phyloP scores from a whole-genome alignment of 2,329 filamentous ascomycete genomes.

The Parascedosporium putredinis region DNA sequence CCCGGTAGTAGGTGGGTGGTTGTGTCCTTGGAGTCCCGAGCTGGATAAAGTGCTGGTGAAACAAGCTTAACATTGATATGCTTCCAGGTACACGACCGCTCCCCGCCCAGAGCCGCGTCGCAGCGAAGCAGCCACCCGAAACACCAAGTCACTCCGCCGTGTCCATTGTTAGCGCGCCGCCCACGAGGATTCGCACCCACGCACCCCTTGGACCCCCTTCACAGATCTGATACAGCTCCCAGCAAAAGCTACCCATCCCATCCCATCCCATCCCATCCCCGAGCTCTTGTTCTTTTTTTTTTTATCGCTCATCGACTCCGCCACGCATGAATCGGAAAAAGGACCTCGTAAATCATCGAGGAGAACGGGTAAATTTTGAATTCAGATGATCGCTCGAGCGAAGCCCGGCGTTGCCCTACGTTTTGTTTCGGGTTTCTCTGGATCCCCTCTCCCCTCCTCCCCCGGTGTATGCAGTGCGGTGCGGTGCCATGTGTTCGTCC shows the following conservation, averaged over 20 bases:
- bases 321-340: neutral
- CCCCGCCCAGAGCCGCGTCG: neutral
- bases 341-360: constrained; percentile 1
- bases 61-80: constrained; percentile 2
- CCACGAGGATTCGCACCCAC: neutral
- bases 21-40: neutral
- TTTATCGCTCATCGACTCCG: no score
- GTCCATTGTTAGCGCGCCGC: neutral
- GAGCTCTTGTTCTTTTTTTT: neutral
- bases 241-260: no score
- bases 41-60: neutral
- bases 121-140: neutral
- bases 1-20: no score
- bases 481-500: no score
- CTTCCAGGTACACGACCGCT: neutral
- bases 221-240: constrained; percentile 7
- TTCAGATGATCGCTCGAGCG: constrained; percentile 1
- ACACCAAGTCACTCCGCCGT: neutral
- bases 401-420: neutral
- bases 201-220: no score
- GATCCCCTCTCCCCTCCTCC: neutral
- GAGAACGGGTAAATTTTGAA: neutral
- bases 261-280: no score
- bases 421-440: constrained; percentile 4
- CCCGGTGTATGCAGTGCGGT: no score